phyloP scores from a whole-genome alignment of 345 rosid genomes.

The Aquilaria yunnanensis region DNA sequence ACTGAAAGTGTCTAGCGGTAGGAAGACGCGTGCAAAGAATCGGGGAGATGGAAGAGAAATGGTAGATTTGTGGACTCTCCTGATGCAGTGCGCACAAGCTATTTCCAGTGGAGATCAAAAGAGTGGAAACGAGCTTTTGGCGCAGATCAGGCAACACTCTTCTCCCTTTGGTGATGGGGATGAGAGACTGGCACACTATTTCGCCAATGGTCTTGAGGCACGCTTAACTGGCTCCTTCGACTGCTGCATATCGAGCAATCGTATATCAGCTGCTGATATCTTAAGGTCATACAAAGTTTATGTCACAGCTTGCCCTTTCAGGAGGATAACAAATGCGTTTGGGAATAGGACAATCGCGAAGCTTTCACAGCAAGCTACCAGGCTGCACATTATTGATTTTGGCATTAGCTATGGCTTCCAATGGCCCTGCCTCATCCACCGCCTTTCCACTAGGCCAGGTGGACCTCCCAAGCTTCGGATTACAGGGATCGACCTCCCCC shows the following conservation, averaged over 20 bases:
- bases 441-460: slow-evolving; percentile 26
- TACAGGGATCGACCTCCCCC: slow-evolving; percentile 65
- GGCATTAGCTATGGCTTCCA: slow-evolving; percentile 69
- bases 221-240: slow-evolving; percentile 38
- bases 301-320: slow-evolving; percentile 50
- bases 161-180: slow-evolving; percentile 44
- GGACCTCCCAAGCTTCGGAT: slow-evolving; percentile 53
- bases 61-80: slow-evolving; percentile 41
- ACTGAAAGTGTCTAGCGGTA: slow-evolving; percentile 3
- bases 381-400: slow-evolving; percentile 54
- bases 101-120: slow-evolving; percentile 36
- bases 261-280: slow-evolving; percentile 49
- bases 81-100: slow-evolving; percentile 50
- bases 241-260: slow-evolving; percentile 8
- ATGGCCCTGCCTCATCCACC: slow-evolving; percentile 70
- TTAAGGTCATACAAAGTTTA: slow-evolving; percentile 41
- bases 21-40: slow-evolving; percentile 8
- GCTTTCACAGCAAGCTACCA: slow-evolving; percentile 30
- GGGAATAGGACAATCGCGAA: slow-evolving; percentile 37
- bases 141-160: slow-evolving; percentile 52
- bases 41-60: slow-evolving; percentile 23
- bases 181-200: slow-evolving; percentile 55
- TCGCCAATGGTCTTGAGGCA: slow-evolving; percentile 42
- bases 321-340: slow-evolving; percentile 30
- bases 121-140: slow-evolving; percentile 34